Evolutionary conservation across 1,284 basidiomycete genomes (phyloP), one percentile per base, ranked within the genome.

Genomic region (Tetrapyrgos nigripes): DNA sequence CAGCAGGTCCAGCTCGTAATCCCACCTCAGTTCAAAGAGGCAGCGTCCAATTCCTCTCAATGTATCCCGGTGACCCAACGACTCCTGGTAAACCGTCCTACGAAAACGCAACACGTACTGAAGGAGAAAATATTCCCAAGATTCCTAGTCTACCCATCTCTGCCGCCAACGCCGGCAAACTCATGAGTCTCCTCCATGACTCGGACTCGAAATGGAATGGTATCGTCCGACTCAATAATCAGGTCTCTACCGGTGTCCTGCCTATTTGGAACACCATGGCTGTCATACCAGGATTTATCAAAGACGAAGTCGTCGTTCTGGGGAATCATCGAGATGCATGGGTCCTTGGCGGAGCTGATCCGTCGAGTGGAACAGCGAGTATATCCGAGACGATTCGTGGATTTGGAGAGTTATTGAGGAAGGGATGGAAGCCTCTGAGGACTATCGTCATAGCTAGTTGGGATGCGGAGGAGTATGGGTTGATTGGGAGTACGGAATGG

Each of bases 201-300:
- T 75, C 83, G 13, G 56, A 52, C 9, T 75, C 83, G 13, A 54
- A 52, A 5, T 53, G 79, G 79, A 4, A 76, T 68, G 66, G 66
- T 52, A 75, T 68, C 43, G 68, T 85, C 27, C 79, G 75, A 62
- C 72, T 87, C 55, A 74, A 81, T 50, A 88, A 87, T 65, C 74
- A 83, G 61, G 87, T 93, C 31, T 82, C 91, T 64, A 83, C 80
- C 31, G 81, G 82, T 62, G 81, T 92, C 23, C 90, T 78, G 23
- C 85, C 85, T 6, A 86, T 88, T 52, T 86, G 87, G 87, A 92
- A 95, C 75, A 85, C 86, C 1, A 91, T 94, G 86, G 93, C 88
- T 3, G 83, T 90, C 37, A 93, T 98, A 61, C 96, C 95, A 6
- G 96, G 97, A 0, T 86, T 91, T 64, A 87, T 97, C 68, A 83